A percentile compares a stretch with the other conserved stretches of the same genome.
phyloP scores from a whole-genome alignment of 768 basidiomycete species.

The Pulveroboletus sp. region DNA sequence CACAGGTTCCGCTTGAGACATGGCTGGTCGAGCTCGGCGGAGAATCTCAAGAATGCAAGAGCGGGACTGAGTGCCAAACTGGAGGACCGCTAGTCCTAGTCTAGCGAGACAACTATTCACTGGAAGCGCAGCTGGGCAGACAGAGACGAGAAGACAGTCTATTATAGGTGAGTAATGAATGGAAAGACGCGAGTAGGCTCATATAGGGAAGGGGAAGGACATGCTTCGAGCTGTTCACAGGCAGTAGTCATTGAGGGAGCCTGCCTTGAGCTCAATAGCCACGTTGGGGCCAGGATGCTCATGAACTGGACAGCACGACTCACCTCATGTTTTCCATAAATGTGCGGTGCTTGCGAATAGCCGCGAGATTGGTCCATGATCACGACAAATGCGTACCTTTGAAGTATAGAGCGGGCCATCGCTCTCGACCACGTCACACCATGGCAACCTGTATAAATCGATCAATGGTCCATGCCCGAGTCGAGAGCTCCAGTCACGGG shows the following conservation, averaged over 20 bases:
- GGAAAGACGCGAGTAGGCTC: constrained; percentile 22
- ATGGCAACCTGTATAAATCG: constrained; percentile 23
- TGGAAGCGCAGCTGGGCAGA: constrained; percentile 24
- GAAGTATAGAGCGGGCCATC: constrained; percentile 19
- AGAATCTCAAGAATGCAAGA: constrained; percentile 7
- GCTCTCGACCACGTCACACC: constrained; percentile 25
- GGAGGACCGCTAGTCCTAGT: constrained; percentile 7
- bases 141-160: constrained; percentile 27
- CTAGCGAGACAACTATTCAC: constrained; percentile 13
- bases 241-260: constrained; percentile 30
- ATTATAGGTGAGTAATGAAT: constrained; percentile 30
- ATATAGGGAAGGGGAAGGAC: constrained; percentile 29
- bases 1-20: constrained; percentile 28
- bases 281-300: constrained; percentile 32
- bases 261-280: constrained; percentile 34
- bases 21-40: constrained; percentile 8
- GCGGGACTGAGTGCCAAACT: constrained; percentile 11
- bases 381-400: constrained; percentile 30
- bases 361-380: constrained; percentile 33
- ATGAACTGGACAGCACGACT: constrained; percentile 31
- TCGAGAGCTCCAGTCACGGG: constrained; percentile 5
- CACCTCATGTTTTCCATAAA: constrained; percentile 38
- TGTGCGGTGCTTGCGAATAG: constrained; percentile 29
- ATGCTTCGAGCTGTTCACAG: constrained; percentile 32
- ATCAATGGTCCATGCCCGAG: constrained; percentile 3